These are phyloP conservation scores for Ambrosia hybrid DNA, from an alignment of 140 eudicot species.

Conservation along the genomic window DNA sequence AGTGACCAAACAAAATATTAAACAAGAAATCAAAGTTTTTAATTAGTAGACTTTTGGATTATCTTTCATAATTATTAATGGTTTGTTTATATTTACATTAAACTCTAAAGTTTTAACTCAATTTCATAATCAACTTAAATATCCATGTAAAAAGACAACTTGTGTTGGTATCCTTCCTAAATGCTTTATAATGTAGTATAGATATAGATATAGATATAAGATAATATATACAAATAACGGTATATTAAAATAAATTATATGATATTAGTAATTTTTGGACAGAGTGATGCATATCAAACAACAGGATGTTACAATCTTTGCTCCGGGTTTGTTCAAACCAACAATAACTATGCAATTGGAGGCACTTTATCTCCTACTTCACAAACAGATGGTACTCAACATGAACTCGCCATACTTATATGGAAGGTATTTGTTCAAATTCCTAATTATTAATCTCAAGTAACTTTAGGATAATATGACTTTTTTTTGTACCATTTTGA, in stretches of 20 bases:
- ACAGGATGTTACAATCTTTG: slow-evolving; percentile 93
- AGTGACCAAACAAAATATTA: too few species aligned
- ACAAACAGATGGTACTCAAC: slow-evolving; percentile 50
- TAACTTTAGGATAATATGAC: neutral
- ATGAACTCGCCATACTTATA: slow-evolving; percentile 72
- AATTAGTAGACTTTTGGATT: too few species aligned
- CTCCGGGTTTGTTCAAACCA: slow-evolving; percentile 80
- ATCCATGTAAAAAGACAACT: too few species aligned
- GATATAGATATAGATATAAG: too few species aligned
- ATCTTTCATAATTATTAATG: too few species aligned
- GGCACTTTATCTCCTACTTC: slow-evolving; percentile 76
- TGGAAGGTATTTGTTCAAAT: slow-evolving; percentile 67
- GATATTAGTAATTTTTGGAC: slow-evolving; percentile 23
- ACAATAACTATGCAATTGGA: slow-evolving; percentile 75
- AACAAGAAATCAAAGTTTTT: too few species aligned
- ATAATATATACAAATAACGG: neutral
- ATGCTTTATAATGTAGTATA: too few species aligned
- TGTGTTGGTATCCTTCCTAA: too few species aligned
- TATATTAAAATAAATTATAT: neutral
- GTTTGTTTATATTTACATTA: too few species aligned
- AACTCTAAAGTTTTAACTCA: too few species aligned
- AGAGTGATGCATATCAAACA: slow-evolving; percentile 85
- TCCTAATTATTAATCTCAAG: neutral
- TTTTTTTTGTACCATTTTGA: neutral
- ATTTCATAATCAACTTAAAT: too few species aligned